A percentile compares a stretch with the other conserved stretches of the same genome.
Conservation (phyloP, 164 flowering plant genomes). For the Umbilicus rupestris region DNA sequence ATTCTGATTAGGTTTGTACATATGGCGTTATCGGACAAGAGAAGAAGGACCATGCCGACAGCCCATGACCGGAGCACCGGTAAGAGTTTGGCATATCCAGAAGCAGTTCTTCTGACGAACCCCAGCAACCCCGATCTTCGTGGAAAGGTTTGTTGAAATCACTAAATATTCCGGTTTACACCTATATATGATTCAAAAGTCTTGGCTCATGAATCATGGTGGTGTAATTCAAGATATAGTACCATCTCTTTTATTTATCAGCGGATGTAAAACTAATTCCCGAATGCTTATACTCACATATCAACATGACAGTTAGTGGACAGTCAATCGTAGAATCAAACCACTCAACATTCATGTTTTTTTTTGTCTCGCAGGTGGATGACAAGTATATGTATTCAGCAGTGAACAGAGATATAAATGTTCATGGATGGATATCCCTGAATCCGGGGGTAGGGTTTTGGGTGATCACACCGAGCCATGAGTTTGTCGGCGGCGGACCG, state of each 20-base stretch:
- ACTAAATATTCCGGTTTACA: too few relatives aligned
- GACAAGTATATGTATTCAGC: slow-evolving; percentile 55
- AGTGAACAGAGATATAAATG: slow-evolving; percentile 28
- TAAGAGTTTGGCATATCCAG: slow-evolving; percentile 33
- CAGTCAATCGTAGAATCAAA: not conserved
- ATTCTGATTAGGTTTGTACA: slow-evolving; percentile 34
- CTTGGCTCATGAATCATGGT: too few relatives aligned
- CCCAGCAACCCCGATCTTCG: slow-evolving; percentile 25
- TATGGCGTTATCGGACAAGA: slow-evolving; percentile 56
- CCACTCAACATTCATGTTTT: not conserved
- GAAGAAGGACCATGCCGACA: slow-evolving; percentile 48
- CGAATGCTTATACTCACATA: too few relatives aligned
- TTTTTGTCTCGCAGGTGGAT: slow-evolving; percentile 32
- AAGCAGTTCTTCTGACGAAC: slow-evolving; percentile 47
- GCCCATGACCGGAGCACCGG: slow-evolving; percentile 33
- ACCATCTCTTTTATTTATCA: too few relatives aligned
- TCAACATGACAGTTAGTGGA: too few relatives aligned
- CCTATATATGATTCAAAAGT: too few relatives aligned
- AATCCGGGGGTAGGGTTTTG: slow-evolving; percentile 38
- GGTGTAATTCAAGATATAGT: too few relatives aligned
- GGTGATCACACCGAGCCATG: slow-evolving; percentile 51
- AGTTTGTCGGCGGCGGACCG: slow-evolving; percentile 49
- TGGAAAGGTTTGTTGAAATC: slow-evolving; percentile 62
- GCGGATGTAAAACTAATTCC: too few relatives aligned
- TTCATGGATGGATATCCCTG: slow-evolving; percentile 50